Conservation (phyloP, 2,329 filamentous ascomycete species). For the Stagonosporopsis vannaccii region DNA sequence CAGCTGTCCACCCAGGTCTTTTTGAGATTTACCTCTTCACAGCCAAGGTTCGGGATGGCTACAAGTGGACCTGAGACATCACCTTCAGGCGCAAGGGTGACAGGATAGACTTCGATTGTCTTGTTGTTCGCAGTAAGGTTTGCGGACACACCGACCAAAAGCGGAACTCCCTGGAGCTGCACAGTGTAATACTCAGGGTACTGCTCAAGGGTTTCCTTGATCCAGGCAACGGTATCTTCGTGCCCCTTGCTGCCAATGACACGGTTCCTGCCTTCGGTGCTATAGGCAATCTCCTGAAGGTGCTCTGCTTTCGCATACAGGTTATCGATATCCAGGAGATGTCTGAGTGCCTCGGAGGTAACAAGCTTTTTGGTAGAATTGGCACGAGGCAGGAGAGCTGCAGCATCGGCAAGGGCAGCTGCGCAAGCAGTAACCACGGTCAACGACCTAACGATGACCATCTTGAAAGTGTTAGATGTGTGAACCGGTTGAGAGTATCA, state of each 20-base stretch:
- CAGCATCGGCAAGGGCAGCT: slow-evolving; percentile 27
- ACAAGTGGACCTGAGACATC: slow-evolving; percentile 40
- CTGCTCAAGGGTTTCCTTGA: slow-evolving; percentile 40
- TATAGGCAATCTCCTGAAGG: slow-evolving; percentile 51
- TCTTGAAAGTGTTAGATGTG: background rate
- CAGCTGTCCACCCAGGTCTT: too few relatives aligned
- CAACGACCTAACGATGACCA: slow-evolving; percentile 35
- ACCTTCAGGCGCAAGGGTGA: slow-evolving; percentile 43
- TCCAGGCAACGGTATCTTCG: slow-evolving; percentile 50
- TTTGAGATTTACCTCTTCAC: slow-evolving; percentile 46
- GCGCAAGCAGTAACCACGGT: slow-evolving; percentile 30
- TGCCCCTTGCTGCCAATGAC: slow-evolving; percentile 51
- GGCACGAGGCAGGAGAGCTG: slow-evolving; percentile 31
- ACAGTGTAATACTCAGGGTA: slow-evolving; percentile 50
- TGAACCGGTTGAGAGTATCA: background rate
- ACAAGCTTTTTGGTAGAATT: slow-evolving; percentile 31
- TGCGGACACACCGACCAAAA: slow-evolving; percentile 34
- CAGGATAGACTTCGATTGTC: slow-evolving; percentile 34
- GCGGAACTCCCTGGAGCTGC: slow-evolving; percentile 39
- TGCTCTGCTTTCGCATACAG: slow-evolving; percentile 39
- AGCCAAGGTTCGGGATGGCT: slow-evolving; percentile 45
- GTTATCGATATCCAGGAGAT: slow-evolving; percentile 35
- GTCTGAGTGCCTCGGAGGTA: slow-evolving; percentile 31
- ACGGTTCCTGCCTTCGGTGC: slow-evolving; percentile 49
- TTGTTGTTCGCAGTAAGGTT: slow-evolving; percentile 42